Conservation (phyloP, 2,329 filamentous ascomycete species). For the Tolypocladium endophyticum region DNA sequence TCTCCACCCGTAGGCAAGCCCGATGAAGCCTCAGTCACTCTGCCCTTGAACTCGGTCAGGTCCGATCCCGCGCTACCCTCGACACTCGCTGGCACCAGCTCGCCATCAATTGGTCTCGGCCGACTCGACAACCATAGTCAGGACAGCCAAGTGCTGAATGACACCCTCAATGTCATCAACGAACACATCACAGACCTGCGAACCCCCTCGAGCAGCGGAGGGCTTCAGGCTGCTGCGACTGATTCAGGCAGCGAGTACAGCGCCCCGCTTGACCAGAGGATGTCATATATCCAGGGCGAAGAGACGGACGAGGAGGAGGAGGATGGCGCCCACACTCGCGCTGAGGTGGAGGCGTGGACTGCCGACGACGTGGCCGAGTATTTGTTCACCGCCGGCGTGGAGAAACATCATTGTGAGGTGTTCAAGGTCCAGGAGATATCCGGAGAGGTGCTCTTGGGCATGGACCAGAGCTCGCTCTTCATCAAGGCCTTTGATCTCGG, state of each 20-base stretch:
- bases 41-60: conserved; percentile 34
- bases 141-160: conserved; percentile 71
- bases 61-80: conserved; percentile 15
- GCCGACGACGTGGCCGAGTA: conserved; percentile 80
- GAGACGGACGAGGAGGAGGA: conserved; percentile 97
- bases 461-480: conserved; percentile 92
- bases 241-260: conserved; percentile 91
- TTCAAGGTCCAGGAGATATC: conserved; percentile 94
- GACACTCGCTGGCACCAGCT: conserved; percentile 16
- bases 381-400: conserved; percentile 73
- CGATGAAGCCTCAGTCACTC: conserved; percentile 22
- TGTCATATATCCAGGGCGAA: conserved; percentile 88
- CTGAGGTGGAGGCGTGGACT: conserved; percentile 71
- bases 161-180: conserved; percentile 91
- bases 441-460: conserved; percentile 82
- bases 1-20: conserved; percentile 19
- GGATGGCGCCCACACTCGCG: conserved; percentile 52
- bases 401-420: conserved; percentile 83
- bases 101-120: conserved; percentile 16
- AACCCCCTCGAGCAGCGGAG: conserved; percentile 40
- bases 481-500: conserved; percentile 93
- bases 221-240: conserved; percentile 42
- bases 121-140: conserved; percentile 34
- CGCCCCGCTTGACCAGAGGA: conserved; percentile 60
- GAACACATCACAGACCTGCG: conserved; percentile 89